Percentiles rank a stretch among this genome's conserved stretches.
phyloP scores from a whole-genome alignment of 805 yeast species.

The Metschnikowia hibisci region DNA sequence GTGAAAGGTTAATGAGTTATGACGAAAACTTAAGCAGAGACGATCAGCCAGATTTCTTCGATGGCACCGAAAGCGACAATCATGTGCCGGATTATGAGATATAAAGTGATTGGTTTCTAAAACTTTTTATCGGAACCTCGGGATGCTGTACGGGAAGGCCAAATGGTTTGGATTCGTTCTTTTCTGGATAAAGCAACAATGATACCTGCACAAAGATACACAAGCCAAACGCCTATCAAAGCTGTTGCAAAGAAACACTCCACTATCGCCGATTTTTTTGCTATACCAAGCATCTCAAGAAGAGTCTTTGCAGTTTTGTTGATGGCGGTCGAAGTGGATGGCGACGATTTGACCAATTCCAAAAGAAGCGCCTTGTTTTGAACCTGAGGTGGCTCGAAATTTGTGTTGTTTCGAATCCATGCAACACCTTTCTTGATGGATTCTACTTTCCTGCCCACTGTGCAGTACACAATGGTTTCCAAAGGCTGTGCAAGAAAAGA shows the following conservation, averaged over 20 bases:
- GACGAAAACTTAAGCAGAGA: slow-evolving; percentile 34
- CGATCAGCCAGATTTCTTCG: slow-evolving; percentile 39
- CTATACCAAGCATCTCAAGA: slow-evolving; percentile 27
- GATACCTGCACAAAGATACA: slow-evolving; percentile 41
- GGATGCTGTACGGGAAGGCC: slow-evolving; percentile 11
- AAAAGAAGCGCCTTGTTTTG: slow-evolving; percentile 26
- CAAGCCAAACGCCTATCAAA: slow-evolving; percentile 46
- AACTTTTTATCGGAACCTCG: slow-evolving; percentile 3
- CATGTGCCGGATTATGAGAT: background rate
- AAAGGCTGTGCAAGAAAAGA: slow-evolving; percentile 67
- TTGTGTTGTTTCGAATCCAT: slow-evolving; percentile 69
- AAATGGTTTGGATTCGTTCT: slow-evolving; percentile 7
- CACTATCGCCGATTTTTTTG: slow-evolving; percentile 32
- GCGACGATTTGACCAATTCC: slow-evolving; percentile 45
- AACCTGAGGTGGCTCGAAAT: slow-evolving; percentile 7
- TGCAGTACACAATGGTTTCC: slow-evolving; percentile 68
- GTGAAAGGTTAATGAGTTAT: slow-evolving; percentile 16
- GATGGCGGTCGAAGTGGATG: slow-evolving; percentile 38
- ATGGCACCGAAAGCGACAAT: slow-evolving; percentile 24
- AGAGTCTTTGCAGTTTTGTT: slow-evolving; percentile 30
- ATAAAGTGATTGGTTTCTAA: background rate
- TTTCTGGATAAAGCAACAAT: slow-evolving; percentile 10
- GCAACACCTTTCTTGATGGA: slow-evolving; percentile 66
- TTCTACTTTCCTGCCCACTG: slow-evolving; percentile 68
- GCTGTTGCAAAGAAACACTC: slow-evolving; percentile 48